Conservation (phyloP, 2,329 filamentous ascomycete species). For the Monosporascus cannonballus region DNA sequence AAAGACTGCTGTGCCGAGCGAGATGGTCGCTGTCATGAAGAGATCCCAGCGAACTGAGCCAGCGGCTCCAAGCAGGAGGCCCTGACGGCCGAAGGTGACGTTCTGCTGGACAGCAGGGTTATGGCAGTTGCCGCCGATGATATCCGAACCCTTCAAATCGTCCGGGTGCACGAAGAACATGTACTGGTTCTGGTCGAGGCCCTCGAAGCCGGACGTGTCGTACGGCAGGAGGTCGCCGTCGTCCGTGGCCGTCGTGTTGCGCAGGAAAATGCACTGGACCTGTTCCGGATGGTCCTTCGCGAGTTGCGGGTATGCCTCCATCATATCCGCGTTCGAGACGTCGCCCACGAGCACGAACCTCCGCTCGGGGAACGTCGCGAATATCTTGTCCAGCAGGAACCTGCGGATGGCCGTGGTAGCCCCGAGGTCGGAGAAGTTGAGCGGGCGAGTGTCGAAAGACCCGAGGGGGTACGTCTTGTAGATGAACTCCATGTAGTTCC, state of each 20-base stretch:
- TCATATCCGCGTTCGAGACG: constrained; percentile 70
- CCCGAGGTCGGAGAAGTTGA: constrained; percentile 73
- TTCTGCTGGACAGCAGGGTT: constrained; percentile 62
- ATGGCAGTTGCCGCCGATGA: constrained; percentile 61
- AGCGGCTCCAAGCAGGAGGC: constrained; percentile 14
- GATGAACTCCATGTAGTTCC: constrained; percentile 76
- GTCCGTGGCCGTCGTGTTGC: constrained; percentile 69
- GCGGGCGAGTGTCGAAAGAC: constrained; percentile 69
- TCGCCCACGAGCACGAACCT: constrained; percentile 74
- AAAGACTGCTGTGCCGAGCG: too few species aligned
- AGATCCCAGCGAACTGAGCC: too few species aligned
- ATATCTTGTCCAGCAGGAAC: constrained; percentile 64
- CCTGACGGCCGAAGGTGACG: constrained; percentile 63
- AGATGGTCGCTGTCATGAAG: too few species aligned
- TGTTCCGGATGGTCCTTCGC: constrained; percentile 62
- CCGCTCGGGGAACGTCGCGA: constrained; percentile 67
- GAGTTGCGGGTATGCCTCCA: constrained; percentile 58
- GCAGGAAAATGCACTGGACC: constrained; percentile 71
- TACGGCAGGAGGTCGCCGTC: constrained; percentile 64
- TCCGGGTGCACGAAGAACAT: constrained; percentile 76
- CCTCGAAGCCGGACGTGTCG: constrained; percentile 65
- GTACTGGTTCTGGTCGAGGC: constrained; percentile 58
- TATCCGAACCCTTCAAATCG: constrained; percentile 60
- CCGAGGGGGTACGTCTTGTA: constrained; percentile 72
- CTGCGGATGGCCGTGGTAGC: constrained; percentile 67